Evolutionary conservation across 148 eudicot species (phyloP).

Genomic region (Fagopyrum homotropicum): DNA sequence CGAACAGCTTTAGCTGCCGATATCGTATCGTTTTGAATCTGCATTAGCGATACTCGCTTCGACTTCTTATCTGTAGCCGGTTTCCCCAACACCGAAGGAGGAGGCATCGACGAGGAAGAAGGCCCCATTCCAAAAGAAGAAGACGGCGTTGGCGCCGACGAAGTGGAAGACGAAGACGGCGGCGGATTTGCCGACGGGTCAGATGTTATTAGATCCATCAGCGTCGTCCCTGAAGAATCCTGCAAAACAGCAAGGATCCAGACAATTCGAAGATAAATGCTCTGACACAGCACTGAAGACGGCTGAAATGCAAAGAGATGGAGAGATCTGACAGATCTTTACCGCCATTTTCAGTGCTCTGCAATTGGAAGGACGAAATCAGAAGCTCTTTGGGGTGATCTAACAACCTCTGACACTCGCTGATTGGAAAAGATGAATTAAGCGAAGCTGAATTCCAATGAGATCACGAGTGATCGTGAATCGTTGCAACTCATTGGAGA

Average conservation of each 20-base stretch:
- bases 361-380: constrained; percentile 4
- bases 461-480: background rate
- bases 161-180: constrained; percentile 24
- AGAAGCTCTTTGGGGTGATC: constrained; percentile 9
- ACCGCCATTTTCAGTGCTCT: constrained; percentile 10
- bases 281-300: background rate
- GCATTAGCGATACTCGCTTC: constrained; percentile 62
- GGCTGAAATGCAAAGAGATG: constrained; percentile 9
- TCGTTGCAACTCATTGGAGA: background rate
- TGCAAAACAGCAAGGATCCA: constrained; percentile 20
- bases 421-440: background rate
- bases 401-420: background rate
- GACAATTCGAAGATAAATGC: background rate
- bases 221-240: constrained; percentile 85
- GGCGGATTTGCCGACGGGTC: constrained; percentile 49
- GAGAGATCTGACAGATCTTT: background rate
- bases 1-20: constrained; percentile 97
- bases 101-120: constrained; percentile 25
- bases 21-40: constrained; percentile 91
- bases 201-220: constrained; percentile 88
- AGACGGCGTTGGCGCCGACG: constrained; percentile 31
- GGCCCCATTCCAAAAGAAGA: constrained; percentile 21
- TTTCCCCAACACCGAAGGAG: constrained; percentile 31
- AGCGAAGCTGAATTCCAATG: background rate
- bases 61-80: constrained; percentile 59